Conservation (phyloP, 345 rosid genomes). For the Lumnitzera littorea region DNA sequence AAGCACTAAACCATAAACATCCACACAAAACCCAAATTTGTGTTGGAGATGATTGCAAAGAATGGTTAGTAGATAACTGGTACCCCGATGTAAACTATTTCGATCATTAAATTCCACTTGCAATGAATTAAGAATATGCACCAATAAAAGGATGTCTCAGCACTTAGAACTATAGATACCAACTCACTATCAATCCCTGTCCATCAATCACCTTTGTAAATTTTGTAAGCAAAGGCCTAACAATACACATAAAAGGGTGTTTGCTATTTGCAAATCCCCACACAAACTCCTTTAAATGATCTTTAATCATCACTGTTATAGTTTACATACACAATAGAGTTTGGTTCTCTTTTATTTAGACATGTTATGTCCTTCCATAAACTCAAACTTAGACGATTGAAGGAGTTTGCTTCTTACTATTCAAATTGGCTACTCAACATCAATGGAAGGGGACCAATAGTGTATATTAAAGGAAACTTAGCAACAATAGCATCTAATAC, state of each 20-base stretch:
- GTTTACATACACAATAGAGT: conserved; percentile 15
- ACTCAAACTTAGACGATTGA: background rate
- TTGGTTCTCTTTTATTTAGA: conserved; percentile 1
- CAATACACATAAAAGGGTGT: conserved; percentile 12
- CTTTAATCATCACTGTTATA: conserved; percentile 7
- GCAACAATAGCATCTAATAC: conserved; percentile 6
- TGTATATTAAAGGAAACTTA: conserved; percentile 12
- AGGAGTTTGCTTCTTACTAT: background rate
- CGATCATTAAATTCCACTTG: conserved; percentile 6
- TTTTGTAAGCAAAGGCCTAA: conserved; percentile 10
- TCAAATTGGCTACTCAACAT: background rate
- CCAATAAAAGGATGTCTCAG: conserved; percentile 10
- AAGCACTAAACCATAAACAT: no score
- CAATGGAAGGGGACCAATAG: conserved; percentile 14
- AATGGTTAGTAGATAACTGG: conserved; percentile 8
- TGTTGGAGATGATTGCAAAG: no score
- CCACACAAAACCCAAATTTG: no score
- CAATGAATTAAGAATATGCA: conserved; percentile 4
- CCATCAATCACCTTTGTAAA: background rate
- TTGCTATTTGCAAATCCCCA: conserved; percentile 15
- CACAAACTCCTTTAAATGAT: conserved; percentile 12
- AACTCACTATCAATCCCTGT: conserved; percentile 7
- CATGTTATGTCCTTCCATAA: conserved; percentile 15
- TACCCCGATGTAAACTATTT: conserved; percentile 8
- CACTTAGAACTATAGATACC: conserved; percentile 13